Base-by-base conservation (phyloP, 345 rosid species). In the Citrus medica region DNA sequence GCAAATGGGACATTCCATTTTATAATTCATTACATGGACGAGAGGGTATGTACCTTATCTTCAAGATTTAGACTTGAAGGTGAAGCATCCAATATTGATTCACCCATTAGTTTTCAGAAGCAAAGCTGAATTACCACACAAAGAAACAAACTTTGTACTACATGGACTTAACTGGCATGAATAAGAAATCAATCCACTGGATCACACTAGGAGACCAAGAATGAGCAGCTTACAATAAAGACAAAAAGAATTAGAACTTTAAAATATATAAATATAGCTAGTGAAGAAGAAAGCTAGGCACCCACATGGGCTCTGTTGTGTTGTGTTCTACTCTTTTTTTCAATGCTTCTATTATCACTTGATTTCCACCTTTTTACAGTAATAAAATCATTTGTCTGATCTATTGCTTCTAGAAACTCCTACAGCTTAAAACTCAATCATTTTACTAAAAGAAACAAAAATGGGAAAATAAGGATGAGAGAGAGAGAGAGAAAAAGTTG, bases 11-110 rank as follows among this genome's bases (percentile, higher is more conserved):
- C 79, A 67, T 81, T 72, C 22, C 25, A 13, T 67, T 85, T 58
- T 46, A 46, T 51, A 24, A 76, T 79, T 80, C 82, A 71, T 81
- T 81, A 79, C 69, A 74, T 62, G 73, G 77, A 80, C 89, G 83
- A 67, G 77, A 46, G 70, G 13, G 37, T 25, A 73, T 53, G 58
- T 84, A 92, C 95, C 97, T 92, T 87, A 81, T 86, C 92, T 64
- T 81, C 84, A 72, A 70, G 48, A 78, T 28, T 74, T 73, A 88
- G 27, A 33, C 13, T 35, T 35, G 9, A 78, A 82, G 85, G 22
- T 35, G 10, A 79, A 82, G 86, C 86, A 70, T 86, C 83, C 74
- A 81, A 80, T 69, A 82, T 62, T 81, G 90, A 78, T 86, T 93
- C 97, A 24, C 89, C 93, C 91, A 89, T 93, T 62, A 59, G 58